phyloP scores from a whole-genome alignment of 306 rosid genomes.

The Dalbergia oliveri region DNA sequence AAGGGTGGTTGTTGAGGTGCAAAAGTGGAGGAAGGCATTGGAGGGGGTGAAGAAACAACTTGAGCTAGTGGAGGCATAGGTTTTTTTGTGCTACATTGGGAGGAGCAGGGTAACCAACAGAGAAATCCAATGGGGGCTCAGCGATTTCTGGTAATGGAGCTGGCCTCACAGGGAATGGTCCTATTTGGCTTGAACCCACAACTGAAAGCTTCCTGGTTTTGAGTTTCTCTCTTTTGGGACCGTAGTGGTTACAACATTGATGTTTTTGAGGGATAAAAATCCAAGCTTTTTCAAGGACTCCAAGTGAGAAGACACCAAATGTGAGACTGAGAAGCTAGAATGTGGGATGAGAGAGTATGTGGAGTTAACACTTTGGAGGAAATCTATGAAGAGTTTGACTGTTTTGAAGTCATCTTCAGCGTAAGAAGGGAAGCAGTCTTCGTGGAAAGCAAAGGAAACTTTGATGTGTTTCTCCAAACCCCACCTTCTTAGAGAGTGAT shows the following conservation, averaged over 20 bases:
- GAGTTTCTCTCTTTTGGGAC: conserved; percentile 46
- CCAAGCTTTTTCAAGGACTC: conserved; percentile 65
- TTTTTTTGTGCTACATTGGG: conserved; percentile 53
- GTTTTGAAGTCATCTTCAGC: conserved; percentile 47
- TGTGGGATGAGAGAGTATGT: conserved; percentile 61
- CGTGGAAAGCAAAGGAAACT: conserved; percentile 64
- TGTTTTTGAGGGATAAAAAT: conserved; percentile 52
- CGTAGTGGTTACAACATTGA: conserved; percentile 45
- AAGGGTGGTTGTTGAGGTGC: conserved; percentile 62
- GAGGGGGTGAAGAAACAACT: conserved; percentile 60
- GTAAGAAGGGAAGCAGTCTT: conserved; percentile 49
- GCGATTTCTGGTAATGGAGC: conserved; percentile 65
- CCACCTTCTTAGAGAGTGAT: conserved; percentile 83
- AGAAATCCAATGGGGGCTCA: conserved; percentile 63
- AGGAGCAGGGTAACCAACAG: conserved; percentile 60
- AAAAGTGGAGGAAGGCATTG: conserved; percentile 39
- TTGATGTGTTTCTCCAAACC: conserved; percentile 78
- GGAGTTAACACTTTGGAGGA: conserved; percentile 65
- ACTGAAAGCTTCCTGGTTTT: conserved; percentile 66
- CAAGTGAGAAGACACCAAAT: conserved; percentile 60
- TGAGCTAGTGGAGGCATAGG: conserved; percentile 65
- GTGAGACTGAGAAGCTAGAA: conserved; percentile 48
- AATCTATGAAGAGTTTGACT: conserved; percentile 58
- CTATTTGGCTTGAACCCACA: conserved; percentile 41
- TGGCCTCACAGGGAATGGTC: conserved; percentile 64